Base-by-base conservation (phyloP, 2,329 filamentous ascomycete species). In the Apiospora hydei region DNA sequence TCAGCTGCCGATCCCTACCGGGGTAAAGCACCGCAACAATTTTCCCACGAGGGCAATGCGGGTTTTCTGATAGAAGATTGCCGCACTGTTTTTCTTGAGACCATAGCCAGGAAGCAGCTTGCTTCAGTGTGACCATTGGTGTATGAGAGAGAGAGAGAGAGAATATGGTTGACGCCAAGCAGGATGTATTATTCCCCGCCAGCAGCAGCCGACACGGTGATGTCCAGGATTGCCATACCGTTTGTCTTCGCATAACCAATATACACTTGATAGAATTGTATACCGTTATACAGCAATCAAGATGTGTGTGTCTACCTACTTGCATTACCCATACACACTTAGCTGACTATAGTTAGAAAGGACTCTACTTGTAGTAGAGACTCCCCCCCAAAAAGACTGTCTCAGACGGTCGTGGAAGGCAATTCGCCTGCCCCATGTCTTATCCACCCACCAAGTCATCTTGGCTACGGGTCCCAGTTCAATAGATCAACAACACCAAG, bases 391-490 rank as follows among this genome's bases (percentile, higher is more conserved):
- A 7, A 38, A n/a, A 13, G 4, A 13, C 30, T 38, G 57, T 38
- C 30, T 64, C 30, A 30, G n/a, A 18, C 57, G 16, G 5, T 41
- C 24, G 34, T 38, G 30, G 34, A 64, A 41, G 57, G 57, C 34
- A 41, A 64, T 64, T 64, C 34, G 34, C 34, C 18, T n/a, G 41
- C 57, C 57, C 57, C 57, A 64, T 64, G 57, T 64, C 57, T 38
- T 21, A 41, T 41, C 57, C 57, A 64, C 57, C 30, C 34, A 61
- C 57, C 18, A 64, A n/a, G 57, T 64, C 57, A 64, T 64, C 57
- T 64, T 64, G 57, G 57, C 1, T 64, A 64, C 57, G 57, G 57
- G 57, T 38, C 57, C 57, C 30, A 64, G 34, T n/a, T 21, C 57
- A 64, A 64, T 64, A 64, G 57, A 64, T 64, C 34, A 13, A 41